A percentile compares a stretch with the other conserved stretches of the same genome.
Evolutionary conservation across 768 basidiomycete genomes (phyloP).

Genomic region (Mycena filopes): DNA sequence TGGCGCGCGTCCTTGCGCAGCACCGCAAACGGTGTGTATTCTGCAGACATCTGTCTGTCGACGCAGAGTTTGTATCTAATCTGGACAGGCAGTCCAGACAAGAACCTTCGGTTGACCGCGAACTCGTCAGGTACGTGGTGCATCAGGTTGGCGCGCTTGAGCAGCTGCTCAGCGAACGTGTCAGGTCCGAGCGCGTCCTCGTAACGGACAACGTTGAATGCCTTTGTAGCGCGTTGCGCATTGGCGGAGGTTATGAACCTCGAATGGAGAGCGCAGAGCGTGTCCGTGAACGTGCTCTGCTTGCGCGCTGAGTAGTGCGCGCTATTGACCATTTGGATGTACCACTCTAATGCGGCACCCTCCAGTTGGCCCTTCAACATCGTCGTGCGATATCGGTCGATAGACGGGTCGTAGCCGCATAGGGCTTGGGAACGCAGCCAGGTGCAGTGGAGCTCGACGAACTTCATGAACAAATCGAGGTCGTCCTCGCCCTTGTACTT

Average conservation of each 20-base stretch:
- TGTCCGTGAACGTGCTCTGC: background rate
- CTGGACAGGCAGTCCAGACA: background rate
- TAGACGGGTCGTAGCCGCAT: background rate
- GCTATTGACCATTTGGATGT: background rate
- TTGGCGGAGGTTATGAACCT: slow-evolving; percentile 1
- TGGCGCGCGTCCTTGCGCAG: background rate
- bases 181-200: background rate
- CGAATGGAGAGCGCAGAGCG: background rate
- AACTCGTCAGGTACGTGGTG: slow-evolving; percentile 2
- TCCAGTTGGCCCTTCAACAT: background rate
- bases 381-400: background rate
- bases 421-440: background rate
- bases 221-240: background rate
- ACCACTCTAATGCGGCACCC: slow-evolving; percentile 2
- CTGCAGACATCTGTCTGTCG: background rate
- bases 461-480: slow-evolving; percentile 3
- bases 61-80: background rate
- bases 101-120: background rate
- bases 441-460: background rate
- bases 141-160: background rate
- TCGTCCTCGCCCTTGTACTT: slow-evolving; percentile 6
- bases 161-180: background rate
- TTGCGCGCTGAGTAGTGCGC: background rate
- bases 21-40: background rate
- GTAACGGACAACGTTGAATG: background rate